Percentiles rank a stretch among this genome's conserved stretches.
phyloP scores from a whole-genome alignment of 2,329 filamentous ascomycete species.

The Pseudocercospora macadamiae region DNA sequence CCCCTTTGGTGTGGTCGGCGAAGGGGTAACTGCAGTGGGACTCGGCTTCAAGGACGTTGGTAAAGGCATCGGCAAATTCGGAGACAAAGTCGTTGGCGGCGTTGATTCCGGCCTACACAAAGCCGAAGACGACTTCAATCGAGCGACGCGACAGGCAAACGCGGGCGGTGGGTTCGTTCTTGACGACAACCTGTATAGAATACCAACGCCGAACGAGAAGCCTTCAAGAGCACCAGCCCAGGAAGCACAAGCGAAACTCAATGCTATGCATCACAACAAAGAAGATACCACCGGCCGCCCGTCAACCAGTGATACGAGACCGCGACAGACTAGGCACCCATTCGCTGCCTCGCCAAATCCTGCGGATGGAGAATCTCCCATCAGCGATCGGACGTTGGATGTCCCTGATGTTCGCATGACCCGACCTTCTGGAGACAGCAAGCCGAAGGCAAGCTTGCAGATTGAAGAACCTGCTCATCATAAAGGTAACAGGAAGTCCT shows the following conservation, averaged over 20 bases:
- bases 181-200: slow-evolving; percentile 31
- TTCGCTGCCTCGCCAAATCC: slow-evolving; percentile 7
- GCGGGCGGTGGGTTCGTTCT: slow-evolving; percentile 25
- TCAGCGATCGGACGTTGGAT: slow-evolving; percentile 22
- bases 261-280: slow-evolving; percentile 4
- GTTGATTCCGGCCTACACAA: slow-evolving; percentile 38
- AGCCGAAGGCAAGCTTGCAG: slow-evolving; percentile 26
- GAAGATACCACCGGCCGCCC: neutral
- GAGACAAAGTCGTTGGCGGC: slow-evolving; percentile 44
- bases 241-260: slow-evolving; percentile 1
- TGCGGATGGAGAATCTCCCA: slow-evolving; percentile 16
- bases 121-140: slow-evolving; percentile 26
- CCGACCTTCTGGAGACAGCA: slow-evolving; percentile 30
- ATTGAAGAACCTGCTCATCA: slow-evolving; percentile 37
- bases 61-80: slow-evolving; percentile 41
- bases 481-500: slow-evolving; percentile 18
- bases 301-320: slow-evolving; percentile 12
- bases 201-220: slow-evolving; percentile 7
- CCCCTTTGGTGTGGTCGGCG: slow-evolving; percentile 23
- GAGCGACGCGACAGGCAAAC: slow-evolving; percentile 22
- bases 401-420: slow-evolving; percentile 18
- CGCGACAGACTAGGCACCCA: slow-evolving; percentile 17
- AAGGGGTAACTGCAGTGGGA: slow-evolving; percentile 28
- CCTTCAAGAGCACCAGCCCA: neutral
- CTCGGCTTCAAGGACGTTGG: slow-evolving; percentile 30